Evolutionary conservation across 148 eudicot genomes (phyloP).

Genomic region (Rhododendron kiyosumense): DNA sequence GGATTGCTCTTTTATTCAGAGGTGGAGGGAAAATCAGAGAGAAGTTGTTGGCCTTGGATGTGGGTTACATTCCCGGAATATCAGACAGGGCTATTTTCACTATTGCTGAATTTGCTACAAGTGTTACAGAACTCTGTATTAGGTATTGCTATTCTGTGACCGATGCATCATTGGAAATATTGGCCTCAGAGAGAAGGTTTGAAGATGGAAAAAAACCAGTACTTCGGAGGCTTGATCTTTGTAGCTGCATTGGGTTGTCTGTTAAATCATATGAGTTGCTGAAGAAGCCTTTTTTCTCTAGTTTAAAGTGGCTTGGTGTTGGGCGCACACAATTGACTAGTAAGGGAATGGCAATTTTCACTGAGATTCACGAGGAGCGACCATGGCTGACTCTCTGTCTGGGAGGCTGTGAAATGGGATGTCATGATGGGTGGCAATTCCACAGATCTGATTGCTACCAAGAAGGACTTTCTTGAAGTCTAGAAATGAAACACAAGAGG

Average conservation of each 20-base stretch:
- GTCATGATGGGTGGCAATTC: constrained; percentile 50
- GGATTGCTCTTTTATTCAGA: constrained; percentile 27
- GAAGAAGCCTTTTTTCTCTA: constrained; percentile 33
- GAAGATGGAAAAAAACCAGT: constrained; percentile 11
- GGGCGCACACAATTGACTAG: constrained; percentile 21
- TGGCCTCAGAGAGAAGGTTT: constrained; percentile 27
- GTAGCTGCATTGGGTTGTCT: constrained; percentile 24
- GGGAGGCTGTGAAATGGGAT: constrained; percentile 50
- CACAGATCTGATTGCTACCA: constrained; percentile 15
- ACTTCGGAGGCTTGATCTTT: constrained; percentile 36
- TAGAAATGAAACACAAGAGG: neutral
- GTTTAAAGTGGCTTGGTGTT: constrained; percentile 45
- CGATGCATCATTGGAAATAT: constrained; percentile 25
- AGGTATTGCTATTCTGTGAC: constrained; percentile 40
- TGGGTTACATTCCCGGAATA: constrained; percentile 36
- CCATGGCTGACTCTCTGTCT: constrained; percentile 41
- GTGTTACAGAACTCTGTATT: constrained; percentile 31
- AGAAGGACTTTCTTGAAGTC: neutral
- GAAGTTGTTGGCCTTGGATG: constrained; percentile 31
- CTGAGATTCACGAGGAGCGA: constrained; percentile 17
- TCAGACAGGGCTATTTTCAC: constrained; percentile 30
- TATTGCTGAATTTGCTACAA: constrained; percentile 18
- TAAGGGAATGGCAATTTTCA: constrained; percentile 10
- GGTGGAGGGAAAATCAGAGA: constrained; percentile 27
- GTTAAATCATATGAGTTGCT: constrained; percentile 12